Base-by-base conservation (phyloP, 192 early-diverging fungal genomes). In the Linnemannia hyalina region DNA sequence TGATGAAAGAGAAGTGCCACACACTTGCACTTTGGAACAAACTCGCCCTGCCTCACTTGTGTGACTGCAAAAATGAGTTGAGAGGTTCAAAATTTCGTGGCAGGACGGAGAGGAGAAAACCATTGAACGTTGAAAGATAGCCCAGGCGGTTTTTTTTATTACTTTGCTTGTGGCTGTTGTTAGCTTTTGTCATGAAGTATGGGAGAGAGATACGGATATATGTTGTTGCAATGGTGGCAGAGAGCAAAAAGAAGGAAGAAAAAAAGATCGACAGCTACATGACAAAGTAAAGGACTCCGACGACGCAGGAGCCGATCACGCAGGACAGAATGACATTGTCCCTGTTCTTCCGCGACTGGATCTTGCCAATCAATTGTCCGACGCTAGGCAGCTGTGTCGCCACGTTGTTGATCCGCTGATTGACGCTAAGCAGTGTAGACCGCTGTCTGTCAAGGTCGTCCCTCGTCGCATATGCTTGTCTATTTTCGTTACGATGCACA, bases 391-490 rank as follows among this genome's bases (percentile, higher is more conserved):
- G 91, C 68, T 90, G 89, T 18, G 86, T 88, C 69, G 93, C 81
- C 20, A 94, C 84, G 22, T 90, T 90, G 22, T 76, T 78, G 63
- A 97, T 88, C 65, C 94, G 79, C 26, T 87, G 84, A 74, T 91
- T 90, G 23, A 93, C 88, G 29, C 90, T 91, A 69, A 83, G 88
- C 35, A 97, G 74, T 40, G 89, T 91, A 3, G 82, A 72, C 26
- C 94, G 88, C 81, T 97, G 95, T 41, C 91, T 80, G 41, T 91
- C 90, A 57, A 97, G 81, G 52, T 91, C 94, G 44, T 92, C 93
- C 26, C 94, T 88, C 22, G 94, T 92, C 65, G 88, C 90, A 86
- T 93, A 95, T 38, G 96, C 96, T 93, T 96, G 95, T 60, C 95
- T 96, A 87, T 74, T 26, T 73, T n/a, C 76, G 42, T 38, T 63